Evolutionary conservation across 1,139 yeast genomes (phyloP), one percentile per base, ranked within the genome.

Genomic region (Blastobotrys illinoisensis): DNA sequence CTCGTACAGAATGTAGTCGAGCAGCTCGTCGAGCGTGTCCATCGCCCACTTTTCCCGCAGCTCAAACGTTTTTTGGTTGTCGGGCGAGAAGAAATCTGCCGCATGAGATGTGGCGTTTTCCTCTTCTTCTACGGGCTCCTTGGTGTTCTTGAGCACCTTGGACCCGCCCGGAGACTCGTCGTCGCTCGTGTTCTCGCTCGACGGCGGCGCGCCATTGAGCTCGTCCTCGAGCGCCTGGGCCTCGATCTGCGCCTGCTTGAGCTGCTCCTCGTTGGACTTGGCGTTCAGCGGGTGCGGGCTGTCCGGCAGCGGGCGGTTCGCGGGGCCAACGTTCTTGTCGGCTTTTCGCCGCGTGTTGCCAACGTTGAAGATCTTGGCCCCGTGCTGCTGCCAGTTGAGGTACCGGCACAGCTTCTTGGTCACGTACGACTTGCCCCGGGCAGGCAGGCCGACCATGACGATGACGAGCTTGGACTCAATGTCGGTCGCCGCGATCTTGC

Each of bases 41-140:
- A 87, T 85, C 0, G 99, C 99, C 97, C 98, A 91, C 68, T 86
- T 82, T 63, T 93, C 98, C 58, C 98, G 79, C 51, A 90, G 74
- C 26, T 79, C 75, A 13, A 82, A 82, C 23, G 86, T 82, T 36
- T 80, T 75, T 49, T 76, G 72, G 67, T 93, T 90, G 57, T 82
- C 83, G 0, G 98, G 97, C 47, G 86, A 81, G 73, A 93, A 93
- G 68, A 93, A 93, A 57, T 80, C 85, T 0, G 98, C 97, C 56
- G 81, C 80, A 62, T 89, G 64, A n/a, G 40, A 6, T 2, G 54
- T 48, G 69, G 63, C 26, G 61, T 49, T 14, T 9, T 44, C 43
- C 11, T 51, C 46, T 11, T 26, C 11, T 26, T 11, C 32, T 5
- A 11, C 32, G 11, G 32, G 11, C 32, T 5, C 32, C 23, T 26